phyloP scores from a whole-genome alignment of 1,139 yeast species.

The Pichia sp. region DNA sequence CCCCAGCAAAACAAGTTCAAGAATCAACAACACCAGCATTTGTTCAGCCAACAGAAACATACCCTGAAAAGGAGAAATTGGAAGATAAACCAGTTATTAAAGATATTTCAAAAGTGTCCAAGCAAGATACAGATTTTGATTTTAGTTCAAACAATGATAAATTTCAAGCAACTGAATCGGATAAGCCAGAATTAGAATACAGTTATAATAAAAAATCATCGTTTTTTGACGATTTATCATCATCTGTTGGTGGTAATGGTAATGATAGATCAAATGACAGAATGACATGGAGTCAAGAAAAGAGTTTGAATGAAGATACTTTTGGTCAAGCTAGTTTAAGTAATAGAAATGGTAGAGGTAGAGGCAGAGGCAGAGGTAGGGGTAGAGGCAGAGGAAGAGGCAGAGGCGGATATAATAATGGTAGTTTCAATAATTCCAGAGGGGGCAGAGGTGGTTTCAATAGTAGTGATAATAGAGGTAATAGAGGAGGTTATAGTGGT shows the following conservation, averaged over 20 bases:
- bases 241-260: constrained; percentile 35
- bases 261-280: constrained; percentile 20
- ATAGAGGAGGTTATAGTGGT: constrained; percentile 11
- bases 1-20: background rate
- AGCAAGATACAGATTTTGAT: constrained; percentile 42
- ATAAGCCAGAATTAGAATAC: constrained; percentile 25
- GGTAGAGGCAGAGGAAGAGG: constrained; percentile 21
- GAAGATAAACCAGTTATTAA: background rate
- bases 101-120: constrained; percentile 11
- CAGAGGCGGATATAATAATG: constrained; percentile 11
- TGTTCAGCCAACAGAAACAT: background rate
- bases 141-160: constrained; percentile 68
- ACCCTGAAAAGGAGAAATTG: background rate
- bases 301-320: constrained; percentile 55
- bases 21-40: background rate
- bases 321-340: constrained; percentile 50
- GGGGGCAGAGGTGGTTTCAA: constrained; percentile 3
- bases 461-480: background rate
- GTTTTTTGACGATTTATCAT: constrained; percentile 74
- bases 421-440: constrained; percentile 11
- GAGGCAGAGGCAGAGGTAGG: constrained; percentile 22
- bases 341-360: constrained; percentile 15
- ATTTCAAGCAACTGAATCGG: constrained; percentile 32
- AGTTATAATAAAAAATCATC: constrained; percentile 63
- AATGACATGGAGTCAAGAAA: constrained; percentile 60